Conservation (phyloP, 1,284 basidiomycete genomes). For the Apiotrichum sp. region DNA sequence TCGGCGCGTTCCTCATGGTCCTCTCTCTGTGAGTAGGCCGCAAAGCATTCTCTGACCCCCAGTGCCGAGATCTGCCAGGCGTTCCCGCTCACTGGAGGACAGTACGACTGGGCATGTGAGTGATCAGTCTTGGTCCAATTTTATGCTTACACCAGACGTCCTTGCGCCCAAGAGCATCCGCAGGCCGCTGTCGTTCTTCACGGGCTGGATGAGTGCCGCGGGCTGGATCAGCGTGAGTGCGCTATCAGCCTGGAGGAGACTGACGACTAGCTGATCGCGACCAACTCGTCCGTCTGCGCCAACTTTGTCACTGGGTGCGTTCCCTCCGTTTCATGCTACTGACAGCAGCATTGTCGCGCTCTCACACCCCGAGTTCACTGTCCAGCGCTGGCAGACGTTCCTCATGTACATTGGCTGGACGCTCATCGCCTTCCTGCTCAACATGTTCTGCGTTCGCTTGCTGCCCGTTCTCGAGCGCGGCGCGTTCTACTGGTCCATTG, state of each 20-base stretch:
- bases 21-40: conserved; percentile 18
- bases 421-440: conserved; percentile 23
- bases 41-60: neutral
- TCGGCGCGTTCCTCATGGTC: conserved; percentile 31
- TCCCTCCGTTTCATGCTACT: neutral
- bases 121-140: neutral
- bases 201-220: conserved; percentile 12
- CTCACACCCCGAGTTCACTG: conserved; percentile 30
- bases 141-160: conserved; percentile 4
- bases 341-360: conserved; percentile 33
- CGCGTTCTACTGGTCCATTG: conserved; percentile 36
- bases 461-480: conserved; percentile 34
- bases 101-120: conserved; percentile 37
- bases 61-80: conserved; percentile 15
- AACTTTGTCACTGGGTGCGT: conserved; percentile 29
- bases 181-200: conserved; percentile 24
- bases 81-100: conserved; percentile 30
- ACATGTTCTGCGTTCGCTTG: conserved; percentile 30
- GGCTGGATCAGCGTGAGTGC: conserved; percentile 26
- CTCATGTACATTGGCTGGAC: conserved; percentile 26
- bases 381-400: conserved; percentile 21
- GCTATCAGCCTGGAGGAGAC: neutral
- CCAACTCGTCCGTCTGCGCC: conserved; percentile 11
- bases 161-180: conserved; percentile 25
- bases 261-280: conserved; percentile 19